phyloP scores from a whole-genome alignment of 2,329 filamentous ascomycete genomes.

The Aspergillus sp. region DNA sequence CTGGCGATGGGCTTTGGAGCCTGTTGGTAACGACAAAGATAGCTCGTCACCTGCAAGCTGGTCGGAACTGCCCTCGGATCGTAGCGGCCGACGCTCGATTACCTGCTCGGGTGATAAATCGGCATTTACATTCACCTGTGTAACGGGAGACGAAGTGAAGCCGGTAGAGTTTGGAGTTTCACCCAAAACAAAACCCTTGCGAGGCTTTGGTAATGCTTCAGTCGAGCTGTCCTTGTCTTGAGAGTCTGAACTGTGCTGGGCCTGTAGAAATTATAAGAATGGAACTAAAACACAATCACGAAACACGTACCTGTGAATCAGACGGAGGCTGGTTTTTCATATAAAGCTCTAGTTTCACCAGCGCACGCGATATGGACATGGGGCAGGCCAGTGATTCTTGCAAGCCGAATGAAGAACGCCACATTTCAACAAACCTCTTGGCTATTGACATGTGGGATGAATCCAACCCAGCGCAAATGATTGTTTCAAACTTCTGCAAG shows the following conservation, averaged over 20 bases:
- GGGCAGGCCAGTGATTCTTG: constrained; percentile 61
- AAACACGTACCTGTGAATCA: constrained; percentile 18
- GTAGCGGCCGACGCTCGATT: too few species aligned
- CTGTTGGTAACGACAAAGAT: constrained; percentile 43
- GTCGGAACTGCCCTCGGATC: too few species aligned
- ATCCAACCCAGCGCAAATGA: constrained; percentile 51
- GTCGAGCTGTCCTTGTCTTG: background rate
- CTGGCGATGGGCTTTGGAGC: constrained; percentile 65
- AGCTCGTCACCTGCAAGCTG: too few species aligned
- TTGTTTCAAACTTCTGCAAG: constrained; percentile 49
- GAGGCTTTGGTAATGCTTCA: constrained; percentile 8
- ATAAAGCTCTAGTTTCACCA: constrained; percentile 57
- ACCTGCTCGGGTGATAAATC: constrained; percentile 18
- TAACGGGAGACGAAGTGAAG: constrained; percentile 26
- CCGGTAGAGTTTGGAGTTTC: constrained; percentile 6
- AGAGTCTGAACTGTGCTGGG: background rate
- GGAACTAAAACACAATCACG: background rate
- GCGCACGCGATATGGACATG: constrained; percentile 54
- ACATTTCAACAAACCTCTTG: constrained; percentile 53
- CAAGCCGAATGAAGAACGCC: constrained; percentile 66
- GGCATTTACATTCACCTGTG: constrained; percentile 9
- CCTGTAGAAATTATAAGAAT: background rate
- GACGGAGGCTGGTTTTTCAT: constrained; percentile 48
- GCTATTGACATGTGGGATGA: constrained; percentile 49
- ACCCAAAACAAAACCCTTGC: constrained; percentile 9